Base-by-base conservation (phyloP, 129 eudicot genomes). In the Cynara cardunculus region DNA sequence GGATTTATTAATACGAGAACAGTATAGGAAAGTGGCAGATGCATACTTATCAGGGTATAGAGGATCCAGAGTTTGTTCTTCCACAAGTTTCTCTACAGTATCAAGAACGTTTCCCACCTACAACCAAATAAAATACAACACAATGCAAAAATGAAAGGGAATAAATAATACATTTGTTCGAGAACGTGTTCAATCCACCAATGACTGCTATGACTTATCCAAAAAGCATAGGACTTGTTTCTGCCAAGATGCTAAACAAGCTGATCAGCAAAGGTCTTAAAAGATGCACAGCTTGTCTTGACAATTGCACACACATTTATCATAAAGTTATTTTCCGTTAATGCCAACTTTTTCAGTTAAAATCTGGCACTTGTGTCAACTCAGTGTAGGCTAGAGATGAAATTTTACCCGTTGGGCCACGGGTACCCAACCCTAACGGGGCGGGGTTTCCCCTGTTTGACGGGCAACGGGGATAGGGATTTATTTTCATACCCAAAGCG, bases 1-100 rank as follows among this genome's bases (percentile, higher is more conserved):
- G 7, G 62, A 49, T 49, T 49, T 49, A 49, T 49, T 0, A 69
- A 69, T 9, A 46, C 37, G 8, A 27, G 22, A 26, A 27, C 8
- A 49, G 24, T 53, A 74, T 6, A 73, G n/a, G 8, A 16, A 35
- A 61, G 30, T 39, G 27, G 74, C 41, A 84, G 76, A 82, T 44
- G 73, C 91, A 61, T 91, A 88, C 96, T 84, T 80, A 69, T 84
- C 71, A 21, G 87, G 82, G 73, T 41, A 69, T 49, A 91, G 71
- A 59, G 89, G 92, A 78, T 88, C 90, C 83, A 91, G 34, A 72
- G 80, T 85, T 80, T 85, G 91, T 72, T 88, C 91, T 80, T 91
- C 96, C 76, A 87, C 89, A 78, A 88, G 88, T 80, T 88, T 87
- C 85, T 91, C 96, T 72, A 91, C 87, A 3, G 79, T 87, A 79